A percentile compares a stretch with the other conserved stretches of the same genome.
Conservation (phyloP, 176 grass and related monocot genomes). For the Musa itinerans region DNA sequence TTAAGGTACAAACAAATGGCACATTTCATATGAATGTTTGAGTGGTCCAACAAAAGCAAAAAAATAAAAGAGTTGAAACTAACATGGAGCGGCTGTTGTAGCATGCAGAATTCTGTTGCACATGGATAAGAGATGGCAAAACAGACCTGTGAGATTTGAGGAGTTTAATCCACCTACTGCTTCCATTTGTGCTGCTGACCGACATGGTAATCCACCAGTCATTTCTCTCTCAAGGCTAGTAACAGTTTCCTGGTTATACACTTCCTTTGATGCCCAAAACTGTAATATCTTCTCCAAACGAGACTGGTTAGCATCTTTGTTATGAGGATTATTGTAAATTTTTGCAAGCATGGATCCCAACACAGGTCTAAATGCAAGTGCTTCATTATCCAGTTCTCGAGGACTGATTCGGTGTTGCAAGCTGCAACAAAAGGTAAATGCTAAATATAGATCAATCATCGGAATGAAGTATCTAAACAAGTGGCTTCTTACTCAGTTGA, state of each 20-base stretch:
- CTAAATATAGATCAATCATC: not conserved
- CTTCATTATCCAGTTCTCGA: constrained; percentile 71
- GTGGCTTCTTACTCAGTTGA: not conserved
- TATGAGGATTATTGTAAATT: constrained; percentile 68
- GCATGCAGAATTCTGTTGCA: not conserved
- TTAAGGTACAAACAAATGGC: too few species aligned
- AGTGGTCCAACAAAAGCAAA: not conserved
- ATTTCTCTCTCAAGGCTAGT: constrained; percentile 66
- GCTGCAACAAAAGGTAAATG: constrained; percentile 22
- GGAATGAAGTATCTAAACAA: not conserved
- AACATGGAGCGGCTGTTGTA: not conserved
- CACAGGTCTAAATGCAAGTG: constrained; percentile 71
- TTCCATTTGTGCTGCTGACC: constrained; percentile 20
- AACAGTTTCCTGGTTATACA: constrained; percentile 66
- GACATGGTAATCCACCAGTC: constrained; percentile 36
- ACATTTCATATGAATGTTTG: not conserved
- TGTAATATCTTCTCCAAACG: constrained; percentile 83
- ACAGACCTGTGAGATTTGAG: constrained; percentile 30
- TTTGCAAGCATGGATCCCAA: constrained; percentile 82
- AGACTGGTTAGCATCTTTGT: constrained; percentile 51
- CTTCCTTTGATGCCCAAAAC: constrained; percentile 92
- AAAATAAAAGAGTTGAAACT: not conserved
- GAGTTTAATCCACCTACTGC: constrained; percentile 36
- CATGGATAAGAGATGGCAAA: not conserved
- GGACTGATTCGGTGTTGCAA: constrained; percentile 64